A percentile compares a stretch with the other conserved stretches of the same genome.
Conservation (phyloP, 164 flowering plant genomes). For the Stephania japonica region DNA sequence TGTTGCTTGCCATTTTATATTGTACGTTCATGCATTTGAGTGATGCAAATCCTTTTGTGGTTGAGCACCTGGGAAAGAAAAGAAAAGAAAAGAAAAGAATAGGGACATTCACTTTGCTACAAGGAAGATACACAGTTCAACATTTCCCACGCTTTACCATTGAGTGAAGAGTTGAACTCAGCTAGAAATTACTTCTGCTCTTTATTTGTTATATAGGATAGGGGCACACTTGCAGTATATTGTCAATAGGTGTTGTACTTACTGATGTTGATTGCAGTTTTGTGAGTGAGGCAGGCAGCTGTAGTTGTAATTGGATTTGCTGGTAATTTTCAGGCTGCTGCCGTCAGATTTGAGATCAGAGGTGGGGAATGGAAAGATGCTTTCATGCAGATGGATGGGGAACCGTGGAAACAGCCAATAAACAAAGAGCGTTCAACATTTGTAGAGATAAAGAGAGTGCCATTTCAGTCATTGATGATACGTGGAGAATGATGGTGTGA, state of each 20-base stretch:
- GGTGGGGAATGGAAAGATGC: conserved; percentile 88
- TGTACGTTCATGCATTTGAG: neutral
- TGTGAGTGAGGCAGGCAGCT: neutral
- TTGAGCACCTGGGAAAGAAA: neutral
- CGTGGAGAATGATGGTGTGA: conserved; percentile 30
- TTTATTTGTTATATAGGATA: too few relatives aligned
- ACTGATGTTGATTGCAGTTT: too few relatives aligned
- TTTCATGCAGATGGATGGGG: conserved; percentile 95
- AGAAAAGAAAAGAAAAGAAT: neutral
- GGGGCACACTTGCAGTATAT: too few relatives aligned
- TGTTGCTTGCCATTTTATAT: neutral
- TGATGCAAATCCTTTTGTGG: neutral
- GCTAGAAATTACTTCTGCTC: too few relatives aligned
- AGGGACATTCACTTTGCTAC: too few relatives aligned
- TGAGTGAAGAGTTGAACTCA: too few relatives aligned
- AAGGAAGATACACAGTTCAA: too few relatives aligned
- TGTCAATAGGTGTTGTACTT: too few relatives aligned
- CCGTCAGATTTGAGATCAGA: conserved; percentile 75
- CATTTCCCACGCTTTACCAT: too few relatives aligned
- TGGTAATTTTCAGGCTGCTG: conserved; percentile 59
- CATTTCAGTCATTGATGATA: conserved; percentile 66
- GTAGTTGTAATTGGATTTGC: neutral
- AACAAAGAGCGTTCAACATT: conserved; percentile 61
- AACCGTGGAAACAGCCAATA: conserved; percentile 95
- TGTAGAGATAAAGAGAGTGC: conserved; percentile 78